Evolutionary conservation across 2,329 filamentous ascomycete genomes (phyloP).

Genomic region (Diaporthe caulivora): DNA sequence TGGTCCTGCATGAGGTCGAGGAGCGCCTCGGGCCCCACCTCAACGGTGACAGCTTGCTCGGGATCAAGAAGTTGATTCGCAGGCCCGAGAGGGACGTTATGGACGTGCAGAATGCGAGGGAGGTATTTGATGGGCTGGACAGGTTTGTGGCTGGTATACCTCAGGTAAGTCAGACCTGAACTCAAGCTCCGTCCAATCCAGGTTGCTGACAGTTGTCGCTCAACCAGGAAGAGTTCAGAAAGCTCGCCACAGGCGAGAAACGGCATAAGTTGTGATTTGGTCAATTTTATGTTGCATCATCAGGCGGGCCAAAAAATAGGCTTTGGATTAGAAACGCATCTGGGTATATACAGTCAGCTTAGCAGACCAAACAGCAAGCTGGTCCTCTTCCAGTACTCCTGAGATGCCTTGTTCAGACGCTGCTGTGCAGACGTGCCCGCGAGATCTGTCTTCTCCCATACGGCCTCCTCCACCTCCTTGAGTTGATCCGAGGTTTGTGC

Average conservation of each 20-base stretch:
- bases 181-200: neutral
- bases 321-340: constrained; percentile 30
- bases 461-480: constrained; percentile 59
- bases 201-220: neutral
- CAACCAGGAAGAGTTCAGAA: constrained; percentile 78
- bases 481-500: constrained; percentile 46
- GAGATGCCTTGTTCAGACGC: constrained; percentile 72
- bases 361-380: constrained; percentile 85
- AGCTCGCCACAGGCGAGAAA: constrained; percentile 89
- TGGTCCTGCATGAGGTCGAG: constrained; percentile 84
- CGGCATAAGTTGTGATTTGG: constrained; percentile 83
- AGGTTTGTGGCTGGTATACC: constrained; percentile 84
- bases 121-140: constrained; percentile 88
- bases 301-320: neutral
- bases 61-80: constrained; percentile 87
- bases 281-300: neutral
- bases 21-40: constrained; percentile 85
- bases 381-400: constrained; percentile 87
- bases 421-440: constrained; percentile 61
- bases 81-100: constrained; percentile 78
- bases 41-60: constrained; percentile 80
- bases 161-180: constrained; percentile 59
- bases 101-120: constrained; percentile 82
- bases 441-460: constrained; percentile 61
- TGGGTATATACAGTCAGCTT: constrained; percentile 51